phyloP scores from a whole-genome alignment of 495 filamentous ascomycete species.

The Neurospora sp. region DNA sequence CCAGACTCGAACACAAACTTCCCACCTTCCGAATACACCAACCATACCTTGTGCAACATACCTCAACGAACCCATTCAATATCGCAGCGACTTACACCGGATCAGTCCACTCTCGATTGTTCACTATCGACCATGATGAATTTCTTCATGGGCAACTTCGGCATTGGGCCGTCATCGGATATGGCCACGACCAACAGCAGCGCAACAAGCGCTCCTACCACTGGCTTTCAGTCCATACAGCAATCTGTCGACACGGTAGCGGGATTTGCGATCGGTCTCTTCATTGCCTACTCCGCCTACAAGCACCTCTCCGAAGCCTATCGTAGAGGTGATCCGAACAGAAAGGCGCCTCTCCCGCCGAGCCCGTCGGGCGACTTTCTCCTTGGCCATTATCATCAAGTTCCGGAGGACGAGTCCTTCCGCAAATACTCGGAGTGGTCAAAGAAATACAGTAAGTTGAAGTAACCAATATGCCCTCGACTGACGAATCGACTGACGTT shows the following conservation, averaged over 20 bases:
- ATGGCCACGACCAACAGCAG: not conserved
- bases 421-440: conserved; percentile 31
- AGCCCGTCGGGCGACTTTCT: conserved; percentile 30
- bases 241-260: not conserved
- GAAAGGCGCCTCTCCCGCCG: conserved; percentile 22
- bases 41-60: not conserved
- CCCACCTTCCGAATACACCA: not conserved
- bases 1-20: not conserved
- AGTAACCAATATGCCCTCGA: not conserved
- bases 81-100: not conserved
- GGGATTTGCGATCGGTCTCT: not conserved
- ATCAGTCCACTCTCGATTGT: not conserved
- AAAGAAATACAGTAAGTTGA: conserved; percentile 25
- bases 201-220: not conserved
- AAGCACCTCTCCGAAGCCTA: not conserved
- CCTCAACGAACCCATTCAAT: not conserved
- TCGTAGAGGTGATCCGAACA: not conserved
- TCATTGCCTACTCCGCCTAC: not conserved
- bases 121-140: not conserved
- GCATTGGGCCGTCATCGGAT: not conserved
- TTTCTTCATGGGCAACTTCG: not conserved
- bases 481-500: not conserved
- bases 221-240: not conserved
- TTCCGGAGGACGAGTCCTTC: conserved; percentile 30
- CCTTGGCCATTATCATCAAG: conserved; percentile 30